Evolutionary conservation across 2,329 filamentous ascomycete genomes (phyloP).

Genomic region (Aureobasidium zeae): DNA sequence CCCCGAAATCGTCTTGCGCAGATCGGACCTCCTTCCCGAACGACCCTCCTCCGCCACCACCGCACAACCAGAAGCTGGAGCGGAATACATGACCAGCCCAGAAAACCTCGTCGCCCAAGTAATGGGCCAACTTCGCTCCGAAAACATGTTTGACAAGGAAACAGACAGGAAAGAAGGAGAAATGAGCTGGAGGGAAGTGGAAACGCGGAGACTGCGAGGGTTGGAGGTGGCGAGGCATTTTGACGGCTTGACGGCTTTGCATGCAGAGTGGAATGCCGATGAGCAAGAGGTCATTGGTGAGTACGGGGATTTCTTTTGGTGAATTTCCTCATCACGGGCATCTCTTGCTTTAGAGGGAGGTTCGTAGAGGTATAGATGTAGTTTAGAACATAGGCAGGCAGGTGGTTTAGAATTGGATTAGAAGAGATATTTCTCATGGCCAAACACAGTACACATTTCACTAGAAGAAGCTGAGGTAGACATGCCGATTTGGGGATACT

Average conservation of each 20-base stretch:
- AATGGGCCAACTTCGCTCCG: conserved; percentile 7
- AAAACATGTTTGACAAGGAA: conserved; percentile 8
- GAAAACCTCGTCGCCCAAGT: conserved; percentile 23
- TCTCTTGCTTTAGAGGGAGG: too few species aligned
- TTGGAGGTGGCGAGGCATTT: conserved; percentile 48
- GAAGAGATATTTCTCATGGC: too few species aligned
- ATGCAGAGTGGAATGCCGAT: conserved; percentile 41
- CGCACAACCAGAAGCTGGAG: conserved; percentile 21
- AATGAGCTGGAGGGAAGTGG: conserved; percentile 52
- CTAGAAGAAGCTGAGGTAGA: too few species aligned
- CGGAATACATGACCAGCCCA: conserved; percentile 19
- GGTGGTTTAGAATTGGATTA: too few species aligned
- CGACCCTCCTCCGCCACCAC: conserved; percentile 49
- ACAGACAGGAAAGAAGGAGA: conserved; percentile 26
- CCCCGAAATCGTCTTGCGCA: conserved; percentile 64
- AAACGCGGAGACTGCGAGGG: conserved; percentile 47
- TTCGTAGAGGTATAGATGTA: too few species aligned
- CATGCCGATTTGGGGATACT: too few species aligned
- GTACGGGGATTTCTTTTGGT: conserved; percentile 30
- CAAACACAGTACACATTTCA: too few species aligned
- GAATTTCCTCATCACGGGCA: too few species aligned
- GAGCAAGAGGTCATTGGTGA: conserved; percentile 37
- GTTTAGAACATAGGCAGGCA: too few species aligned
- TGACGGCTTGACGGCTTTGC: conserved; percentile 44
- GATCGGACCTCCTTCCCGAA: conserved; percentile 64